Base-by-base conservation (phyloP, 2,329 filamentous ascomycete species). In the Stagonosporopsis cucurbitacearum region DNA sequence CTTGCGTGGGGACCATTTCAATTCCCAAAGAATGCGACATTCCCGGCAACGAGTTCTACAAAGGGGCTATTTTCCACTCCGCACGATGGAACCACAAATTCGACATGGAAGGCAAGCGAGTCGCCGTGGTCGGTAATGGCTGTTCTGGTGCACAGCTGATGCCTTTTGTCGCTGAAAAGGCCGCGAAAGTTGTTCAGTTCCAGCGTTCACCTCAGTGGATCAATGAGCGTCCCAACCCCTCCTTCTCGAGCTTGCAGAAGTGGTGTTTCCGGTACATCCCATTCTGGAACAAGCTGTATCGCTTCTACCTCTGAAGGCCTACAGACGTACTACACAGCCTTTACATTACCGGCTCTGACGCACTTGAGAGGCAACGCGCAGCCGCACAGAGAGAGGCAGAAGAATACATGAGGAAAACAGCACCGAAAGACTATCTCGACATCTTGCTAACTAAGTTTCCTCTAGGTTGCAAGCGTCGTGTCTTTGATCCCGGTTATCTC, bases 401-500 rank as follows among this genome's bases (percentile, higher is more conserved):
- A 12, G n/a, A 20, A 19, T 44, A 44, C 42, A 44, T 44, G 2
- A 15, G 6, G n/a, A 13, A 7, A 15, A 44, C 26, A 13, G 42
- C 42, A 2, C 42, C 42, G 1, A 32, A 44, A 12, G n/a, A 32
- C 8, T 44, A 44, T 33, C 42, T 13, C 4, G 28, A 15, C 42
- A 7, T 13, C 11, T 15, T 44, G 42, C 11, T 44, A n/a, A 26
- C 42, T 4, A 12, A 33, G 3, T 44, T 44, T 33, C 42, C 42
- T 6, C 28, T 44, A 4, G 42, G 42, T 13, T 44, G 42, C 42
- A 44, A 44, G 42, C 42, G 42, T 33, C 42, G 42, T 8, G n/a
- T 44, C 13, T 44, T 44, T 28, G 42, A 44, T 19, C 42, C 42
- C 17, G n/a, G n/a, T 22, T 44, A 44, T 12, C 42, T 44, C 17